Base-by-base conservation (phyloP, 2,329 filamentous ascomycete genomes). In the Alternaria sp. region DNA sequence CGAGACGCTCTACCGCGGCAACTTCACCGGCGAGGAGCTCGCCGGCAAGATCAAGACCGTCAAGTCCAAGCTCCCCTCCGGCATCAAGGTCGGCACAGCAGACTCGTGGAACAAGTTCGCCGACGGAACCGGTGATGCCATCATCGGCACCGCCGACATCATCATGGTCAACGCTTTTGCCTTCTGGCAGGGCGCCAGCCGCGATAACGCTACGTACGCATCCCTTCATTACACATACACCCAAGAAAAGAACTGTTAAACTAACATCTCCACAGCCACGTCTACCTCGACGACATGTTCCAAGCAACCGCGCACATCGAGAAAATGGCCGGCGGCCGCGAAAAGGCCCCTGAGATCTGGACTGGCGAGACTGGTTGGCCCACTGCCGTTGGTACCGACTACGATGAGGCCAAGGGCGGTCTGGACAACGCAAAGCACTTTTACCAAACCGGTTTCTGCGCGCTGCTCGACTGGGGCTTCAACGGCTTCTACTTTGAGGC, bases 401-500 rank as follows among this genome's bases (percentile, higher is more conserved):
- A 90, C 75, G 87, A 85, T 60, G 79, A 80, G 25, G 89, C 90
- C 21, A 83, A 85, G 66, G 89, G 90, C 30, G 85, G 87, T 45
- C 84, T 86, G 44, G 72, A 83, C 30, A 88, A 89, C 72, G 89
- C 89, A 26, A 78, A 84, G 66, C 82, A 79, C 23, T 92, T 88
- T 82, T 92, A 85, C 82, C 81, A 87, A 71, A 77, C 87, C 49
- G 87, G 85, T 67, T 85, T 91, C 73, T 92, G 90, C 78, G 85
- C 85, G 55, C 85, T 90, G 73, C 80, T 91, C 37, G 84, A 83
- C 66, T 91, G 88, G 87, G 88, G 88, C 64, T 84, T 88, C 67
- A 90, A 91, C 71, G 87, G 89, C 59, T 92, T 92, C 82, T 90
- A 87, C 81, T 92, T 92, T 70, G 90, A 92, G 84, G 89, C 89